A percentile compares a stretch with the other conserved stretches of the same genome.
phyloP scores from a whole-genome alignment of 1,139 yeast species.

The Diutina rugosa region DNA sequence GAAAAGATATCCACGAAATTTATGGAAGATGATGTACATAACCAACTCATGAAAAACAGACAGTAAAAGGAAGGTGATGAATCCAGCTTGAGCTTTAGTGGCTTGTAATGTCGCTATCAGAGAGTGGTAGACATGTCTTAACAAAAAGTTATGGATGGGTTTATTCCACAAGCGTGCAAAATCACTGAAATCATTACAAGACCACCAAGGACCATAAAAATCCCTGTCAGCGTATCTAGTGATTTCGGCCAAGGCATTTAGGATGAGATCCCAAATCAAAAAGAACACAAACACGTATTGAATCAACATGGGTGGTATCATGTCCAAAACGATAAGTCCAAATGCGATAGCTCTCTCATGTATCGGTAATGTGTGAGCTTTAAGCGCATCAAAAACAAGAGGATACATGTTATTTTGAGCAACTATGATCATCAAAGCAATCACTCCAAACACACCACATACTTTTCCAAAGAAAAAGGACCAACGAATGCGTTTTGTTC shows the following conservation, averaged over 20 bases:
- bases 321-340: constrained; percentile 54
- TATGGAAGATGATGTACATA: constrained; percentile 79
- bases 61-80: constrained; percentile 72
- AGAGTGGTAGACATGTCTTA: constrained; percentile 90
- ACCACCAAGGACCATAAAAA: constrained; percentile 98
- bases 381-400: constrained; percentile 46
- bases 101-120: constrained; percentile 67
- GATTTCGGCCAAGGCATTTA: constrained; percentile 81
- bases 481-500: constrained; percentile 61
- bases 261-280: constrained; percentile 87
- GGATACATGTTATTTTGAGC: constrained; percentile 79
- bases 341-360: constrained; percentile 16
- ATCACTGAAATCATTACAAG: constrained; percentile 86
- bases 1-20: constrained; percentile 68
- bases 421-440: constrained; percentile 65
- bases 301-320: constrained; percentile 66
- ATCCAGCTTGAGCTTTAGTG: constrained; percentile 54
- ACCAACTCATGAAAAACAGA: constrained; percentile 81
- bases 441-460: constrained; percentile 76
- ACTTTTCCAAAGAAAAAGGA: constrained; percentile 56
- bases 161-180: constrained; percentile 91
- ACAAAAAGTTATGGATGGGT: constrained; percentile 84
- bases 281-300: constrained; percentile 74
- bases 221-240: constrained; percentile 80
- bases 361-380: constrained; percentile 18